Evolutionary conservation across 2,329 filamentous ascomycete genomes (phyloP).

Genomic region (Meredithiella fracta): DNA sequence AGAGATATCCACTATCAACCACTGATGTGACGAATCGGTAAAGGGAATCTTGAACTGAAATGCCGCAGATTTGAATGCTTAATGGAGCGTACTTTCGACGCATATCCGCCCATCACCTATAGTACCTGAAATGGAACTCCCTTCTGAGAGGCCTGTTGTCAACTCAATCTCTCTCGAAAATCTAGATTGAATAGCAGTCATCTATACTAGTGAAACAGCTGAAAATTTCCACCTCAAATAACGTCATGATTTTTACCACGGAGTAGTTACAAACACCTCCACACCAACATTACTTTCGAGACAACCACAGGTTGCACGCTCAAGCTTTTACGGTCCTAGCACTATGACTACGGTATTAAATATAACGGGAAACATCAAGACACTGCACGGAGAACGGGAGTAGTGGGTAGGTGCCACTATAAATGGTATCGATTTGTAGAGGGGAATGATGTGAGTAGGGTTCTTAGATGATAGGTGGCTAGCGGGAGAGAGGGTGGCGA

Average conservation of each 20-base stretch:
- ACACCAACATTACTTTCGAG: background rate
- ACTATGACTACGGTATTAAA: background rate
- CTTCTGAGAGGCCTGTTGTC: background rate
- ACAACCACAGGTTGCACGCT: background rate
- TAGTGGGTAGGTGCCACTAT: background rate
- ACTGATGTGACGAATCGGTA: too few species aligned
- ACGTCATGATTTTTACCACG: too few species aligned
- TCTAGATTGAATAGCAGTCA: too few species aligned
- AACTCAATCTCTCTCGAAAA: background rate
- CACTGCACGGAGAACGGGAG: background rate
- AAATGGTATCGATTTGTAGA: background rate
- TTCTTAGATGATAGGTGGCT: too few species aligned
- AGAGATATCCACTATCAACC: too few species aligned
- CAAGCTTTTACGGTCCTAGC: background rate
- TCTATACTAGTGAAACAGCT: too few species aligned
- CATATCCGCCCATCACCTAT: background rate
- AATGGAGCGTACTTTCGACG: background rate
- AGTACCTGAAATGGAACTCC: background rate
- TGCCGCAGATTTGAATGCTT: background rate
- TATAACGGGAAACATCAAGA: background rate
- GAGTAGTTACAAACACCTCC: background rate
- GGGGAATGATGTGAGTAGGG: background rate
- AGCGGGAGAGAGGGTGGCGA: too few species aligned
- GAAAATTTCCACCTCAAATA: too few species aligned
- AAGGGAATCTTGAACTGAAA: background rate